These are phyloP conservation scores for Sungouiozyma intestinalis DNA, from an alignment of 805 yeast genomes.

Conservation along the genomic window DNA sequence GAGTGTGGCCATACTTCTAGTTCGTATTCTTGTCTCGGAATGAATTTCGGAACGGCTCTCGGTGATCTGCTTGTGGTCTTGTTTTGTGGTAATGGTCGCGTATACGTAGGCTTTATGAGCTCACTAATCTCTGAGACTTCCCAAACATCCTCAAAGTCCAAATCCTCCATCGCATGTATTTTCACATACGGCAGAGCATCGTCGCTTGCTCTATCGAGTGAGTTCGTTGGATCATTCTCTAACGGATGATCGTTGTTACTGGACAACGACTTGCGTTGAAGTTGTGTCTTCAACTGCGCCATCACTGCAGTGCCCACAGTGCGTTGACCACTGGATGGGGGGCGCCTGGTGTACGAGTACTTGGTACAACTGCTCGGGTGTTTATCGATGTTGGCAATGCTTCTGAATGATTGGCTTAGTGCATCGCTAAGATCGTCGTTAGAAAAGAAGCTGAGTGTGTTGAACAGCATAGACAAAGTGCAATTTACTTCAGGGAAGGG, in stretches of 20 bases:
- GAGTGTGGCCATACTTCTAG: slow-evolving; percentile 23
- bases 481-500: neutral
- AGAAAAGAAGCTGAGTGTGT: neutral
- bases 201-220: neutral
- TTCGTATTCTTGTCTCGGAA: slow-evolving; percentile 8
- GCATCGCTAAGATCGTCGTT: neutral
- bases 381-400: neutral
- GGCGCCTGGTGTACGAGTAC: neutral
- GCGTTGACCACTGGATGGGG: neutral
- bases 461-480: neutral
- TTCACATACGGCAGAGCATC: slow-evolving; percentile 8
- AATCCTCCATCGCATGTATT: slow-evolving; percentile 15
- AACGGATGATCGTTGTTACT: slow-evolving; percentile 1
- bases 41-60: slow-evolving; percentile 7
- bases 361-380: neutral
- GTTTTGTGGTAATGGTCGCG: slow-evolving; percentile 5
- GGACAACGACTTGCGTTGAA: neutral
- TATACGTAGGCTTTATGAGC: slow-evolving; percentile 15
- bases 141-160: slow-evolving; percentile 16
- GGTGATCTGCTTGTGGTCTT: neutral
- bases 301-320: neutral
- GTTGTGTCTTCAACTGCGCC: neutral
- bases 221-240: neutral
- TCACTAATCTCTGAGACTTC: slow-evolving; percentile 11
- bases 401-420: neutral